Evolutionary conservation across 257 asterid species (phyloP).

Genomic region (Osmanthus fragrans): DNA sequence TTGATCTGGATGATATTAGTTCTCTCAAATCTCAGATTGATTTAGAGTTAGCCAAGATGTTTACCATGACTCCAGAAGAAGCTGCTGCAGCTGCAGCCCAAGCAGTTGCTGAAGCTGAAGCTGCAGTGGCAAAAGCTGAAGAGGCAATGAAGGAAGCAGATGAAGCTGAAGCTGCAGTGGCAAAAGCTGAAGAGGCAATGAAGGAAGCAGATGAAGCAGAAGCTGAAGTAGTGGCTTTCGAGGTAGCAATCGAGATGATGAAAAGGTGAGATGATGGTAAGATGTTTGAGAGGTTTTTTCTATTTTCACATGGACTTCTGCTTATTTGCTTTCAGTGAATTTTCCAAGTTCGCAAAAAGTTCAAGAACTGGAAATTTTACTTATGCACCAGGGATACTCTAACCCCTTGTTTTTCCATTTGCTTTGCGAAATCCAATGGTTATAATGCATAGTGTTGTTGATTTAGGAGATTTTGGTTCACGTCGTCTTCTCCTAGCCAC

Average conservation of each 20-base stretch:
- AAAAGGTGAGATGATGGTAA: constrained; percentile 42
- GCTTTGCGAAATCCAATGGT: too few species aligned
- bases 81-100: constrained; percentile 61
- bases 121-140: constrained; percentile 62
- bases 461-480: neutral
- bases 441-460: neutral
- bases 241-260: constrained; percentile 37
- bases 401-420: neutral
- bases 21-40: constrained; percentile 32
- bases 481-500: neutral
- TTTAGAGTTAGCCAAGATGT: constrained; percentile 42
- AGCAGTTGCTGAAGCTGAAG: constrained; percentile 72
- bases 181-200: constrained; percentile 63
- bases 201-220: constrained; percentile 69
- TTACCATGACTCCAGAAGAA: constrained; percentile 56
- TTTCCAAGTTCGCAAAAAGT: neutral
- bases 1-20: constrained; percentile 26
- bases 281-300: constrained; percentile 3
- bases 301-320: neutral
- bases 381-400: neutral
- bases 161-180: constrained; percentile 72
- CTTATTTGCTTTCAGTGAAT: neutral
- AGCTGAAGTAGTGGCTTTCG: constrained; percentile 65
- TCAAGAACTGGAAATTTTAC: neutral
- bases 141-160: constrained; percentile 64